These are phyloP conservation scores for Gymnopilus junonius DNA, from an alignment of 768 basidiomycete species.

Conservation along the genomic window DNA sequence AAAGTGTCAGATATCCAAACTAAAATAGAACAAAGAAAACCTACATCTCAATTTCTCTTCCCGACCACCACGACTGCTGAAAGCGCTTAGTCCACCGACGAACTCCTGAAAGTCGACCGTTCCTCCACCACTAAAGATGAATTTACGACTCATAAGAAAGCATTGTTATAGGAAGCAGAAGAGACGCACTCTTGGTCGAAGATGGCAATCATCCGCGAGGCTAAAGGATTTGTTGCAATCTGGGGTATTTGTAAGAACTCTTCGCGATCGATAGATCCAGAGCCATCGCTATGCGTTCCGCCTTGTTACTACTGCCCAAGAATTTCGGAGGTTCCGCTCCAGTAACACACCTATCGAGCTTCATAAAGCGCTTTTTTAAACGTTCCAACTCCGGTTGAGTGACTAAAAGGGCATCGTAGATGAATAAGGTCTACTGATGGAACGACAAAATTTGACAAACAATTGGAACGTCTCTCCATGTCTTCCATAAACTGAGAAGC, in stretches of 20 bases:
- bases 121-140: slow-evolving; percentile 80
- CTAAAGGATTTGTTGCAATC: slow-evolving; percentile 96
- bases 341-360: slow-evolving; percentile 80
- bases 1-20: slow-evolving; percentile 4
- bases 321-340: neutral
- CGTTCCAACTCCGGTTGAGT: slow-evolving; percentile 92
- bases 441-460: slow-evolving; percentile 54
- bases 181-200: slow-evolving; percentile 95
- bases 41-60: slow-evolving; percentile 96
- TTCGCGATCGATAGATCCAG: slow-evolving; percentile 97
- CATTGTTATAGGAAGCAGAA: neutral
- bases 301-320: neutral
- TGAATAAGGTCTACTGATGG: slow-evolving; percentile 15
- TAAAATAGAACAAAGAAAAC: slow-evolving; percentile 33
- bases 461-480: slow-evolving; percentile 97
- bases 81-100: slow-evolving; percentile 96
- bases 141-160: neutral
- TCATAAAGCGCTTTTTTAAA: slow-evolving; percentile 99
- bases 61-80: slow-evolving; percentile 93
- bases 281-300: slow-evolving; percentile 77
- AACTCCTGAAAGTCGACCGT: slow-evolving; percentile 99
- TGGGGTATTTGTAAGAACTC: slow-evolving; percentile 99
- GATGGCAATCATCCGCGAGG: slow-evolving; percentile 98
- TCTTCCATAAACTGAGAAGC: slow-evolving; percentile 97
- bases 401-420: slow-evolving; percentile 55